Evolutionary conservation across 192 early-diverging fungal species (phyloP).

Genomic region (Umbelopsis sp.): DNA sequence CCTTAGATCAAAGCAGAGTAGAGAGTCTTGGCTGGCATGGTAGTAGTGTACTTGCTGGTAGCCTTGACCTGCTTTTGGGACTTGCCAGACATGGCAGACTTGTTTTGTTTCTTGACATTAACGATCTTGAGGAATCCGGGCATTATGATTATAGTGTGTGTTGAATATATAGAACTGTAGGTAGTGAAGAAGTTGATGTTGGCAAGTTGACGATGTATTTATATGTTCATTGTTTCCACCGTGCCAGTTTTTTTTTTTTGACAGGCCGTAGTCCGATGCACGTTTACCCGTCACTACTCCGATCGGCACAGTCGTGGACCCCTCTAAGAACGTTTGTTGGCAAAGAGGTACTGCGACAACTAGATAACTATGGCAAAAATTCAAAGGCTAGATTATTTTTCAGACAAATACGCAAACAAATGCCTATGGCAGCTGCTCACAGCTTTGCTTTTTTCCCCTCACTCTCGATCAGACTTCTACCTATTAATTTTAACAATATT

Average conservation of each 20-base stretch:
- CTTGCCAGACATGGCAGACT: not conserved
- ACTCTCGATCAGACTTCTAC: too few species aligned
- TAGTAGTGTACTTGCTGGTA: not conserved
- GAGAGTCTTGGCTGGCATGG: slow-evolving; percentile 7
- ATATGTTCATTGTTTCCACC: slow-evolving; percentile 11
- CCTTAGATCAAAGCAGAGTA: slow-evolving; percentile 5
- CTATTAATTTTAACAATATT: too few species aligned
- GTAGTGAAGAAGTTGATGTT: not conserved
- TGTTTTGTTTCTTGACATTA: slow-evolving; percentile 1
- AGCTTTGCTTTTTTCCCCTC: too few species aligned
- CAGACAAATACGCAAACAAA: too few species aligned
- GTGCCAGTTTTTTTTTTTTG: slow-evolving; percentile 14
- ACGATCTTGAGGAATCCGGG: slow-evolving; percentile 19
- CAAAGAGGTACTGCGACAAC: too few species aligned
- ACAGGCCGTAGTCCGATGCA: not conserved
- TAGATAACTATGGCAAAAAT: too few species aligned
- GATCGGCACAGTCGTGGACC: not conserved
- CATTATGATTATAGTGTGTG: slow-evolving; percentile 1
- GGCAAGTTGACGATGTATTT: not conserved
- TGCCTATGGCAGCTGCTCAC: too few species aligned
- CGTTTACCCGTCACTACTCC: slow-evolving; percentile 13
- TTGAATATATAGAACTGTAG: not conserved
- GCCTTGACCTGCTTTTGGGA: not conserved
- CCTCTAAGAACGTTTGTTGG: not conserved
- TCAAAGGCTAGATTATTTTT: too few species aligned